Conservation (phyloP, 2,329 filamentous ascomycete genomes). For the Fusarium aywerte region DNA sequence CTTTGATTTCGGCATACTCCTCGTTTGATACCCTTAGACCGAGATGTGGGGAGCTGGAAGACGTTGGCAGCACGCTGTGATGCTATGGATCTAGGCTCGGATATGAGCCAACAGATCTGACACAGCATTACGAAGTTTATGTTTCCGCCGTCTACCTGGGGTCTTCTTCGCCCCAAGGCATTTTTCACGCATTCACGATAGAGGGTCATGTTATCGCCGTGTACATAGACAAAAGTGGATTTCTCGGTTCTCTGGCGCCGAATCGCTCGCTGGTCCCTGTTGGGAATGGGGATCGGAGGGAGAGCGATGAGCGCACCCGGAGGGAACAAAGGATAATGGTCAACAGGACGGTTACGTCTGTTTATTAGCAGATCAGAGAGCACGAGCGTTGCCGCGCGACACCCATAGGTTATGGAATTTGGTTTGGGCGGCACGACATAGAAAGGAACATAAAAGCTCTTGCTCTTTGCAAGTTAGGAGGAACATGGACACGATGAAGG, state of each 20-base stretch:
- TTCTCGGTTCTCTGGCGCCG: conserved; percentile 67
- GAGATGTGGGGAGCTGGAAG: conserved; percentile 54
- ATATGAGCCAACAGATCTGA: conserved; percentile 48
- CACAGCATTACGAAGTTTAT: conserved; percentile 52
- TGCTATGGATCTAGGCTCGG: conserved; percentile 48
- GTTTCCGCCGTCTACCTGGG: conserved; percentile 54
- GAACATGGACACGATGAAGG: conserved; percentile 47
- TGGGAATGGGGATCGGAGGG: conserved; percentile 48
- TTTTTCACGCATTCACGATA: conserved; percentile 57
- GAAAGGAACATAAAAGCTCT: conserved; percentile 48
- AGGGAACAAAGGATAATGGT: conserved; percentile 49
- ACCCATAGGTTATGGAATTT: conserved; percentile 53
- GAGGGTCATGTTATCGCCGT: conserved; percentile 60
- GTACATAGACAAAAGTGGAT: conserved; percentile 73
- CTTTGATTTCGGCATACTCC: conserved; percentile 57
- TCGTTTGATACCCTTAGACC: conserved; percentile 60
- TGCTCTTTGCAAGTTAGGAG: conserved; percentile 48
- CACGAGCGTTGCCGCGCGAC: conserved; percentile 54
- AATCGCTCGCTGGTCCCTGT: conserved; percentile 51
- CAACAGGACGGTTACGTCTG: conserved; percentile 51
- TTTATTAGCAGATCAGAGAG: conserved; percentile 50
- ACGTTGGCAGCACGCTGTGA: conserved; percentile 54
- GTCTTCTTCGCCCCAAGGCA: conserved; percentile 49
- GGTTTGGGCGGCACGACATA: conserved; percentile 50
- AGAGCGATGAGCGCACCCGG: conserved; percentile 50